Evolutionary conservation across 2,329 filamentous ascomycete species (phyloP), one percentile per base, ranked within the genome.

Genomic region (Corinectria fuckeliana): DNA sequence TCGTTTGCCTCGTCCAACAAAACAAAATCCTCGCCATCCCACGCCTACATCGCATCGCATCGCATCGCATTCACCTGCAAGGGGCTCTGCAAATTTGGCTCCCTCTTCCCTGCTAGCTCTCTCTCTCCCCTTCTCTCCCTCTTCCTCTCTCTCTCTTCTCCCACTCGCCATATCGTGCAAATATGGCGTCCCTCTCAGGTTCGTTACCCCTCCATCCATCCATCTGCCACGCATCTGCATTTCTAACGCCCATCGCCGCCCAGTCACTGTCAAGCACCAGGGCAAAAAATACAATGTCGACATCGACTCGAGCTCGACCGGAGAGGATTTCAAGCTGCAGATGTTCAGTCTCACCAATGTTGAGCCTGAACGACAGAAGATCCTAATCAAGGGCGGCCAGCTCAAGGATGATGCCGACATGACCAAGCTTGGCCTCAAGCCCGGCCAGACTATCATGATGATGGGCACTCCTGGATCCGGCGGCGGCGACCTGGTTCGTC

Each of bases 211-310:
- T 61, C 68, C 60, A 62, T 58, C 14, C 21, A 16, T 30, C 36
- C 47, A 42, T 30, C 36, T 32, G 16, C 38, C 25, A 32, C 11
- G 56, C 20, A 41, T 25, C 21, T 18, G 26, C 39, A 45, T 41
- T 58, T 51, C 63, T 73, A 47, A 74, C 62, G 13, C 11, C 18
- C 3, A 10, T 47, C n/a, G 5, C 30, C 25, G 7, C 23, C 11
- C 65, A 96, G 93, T 99, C 68, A 84, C 93, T 74, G 90, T 99
- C 68, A 98, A 96, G 79, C 94, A 99, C 76, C 89, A 93, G 75
- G 94, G 94, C 80, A 97, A 95, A 77, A 94, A 93, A 76, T 91
- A 98, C 81, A 89, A 98, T 74, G 86, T 99, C 75, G 94, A 98
- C 62, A 87, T 99, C 71, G 94, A 98, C 75, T 85, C 91, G 41